phyloP scores from a whole-genome alignment of 1,284 basidiomycete species.

The Agaricales sp. region DNA sequence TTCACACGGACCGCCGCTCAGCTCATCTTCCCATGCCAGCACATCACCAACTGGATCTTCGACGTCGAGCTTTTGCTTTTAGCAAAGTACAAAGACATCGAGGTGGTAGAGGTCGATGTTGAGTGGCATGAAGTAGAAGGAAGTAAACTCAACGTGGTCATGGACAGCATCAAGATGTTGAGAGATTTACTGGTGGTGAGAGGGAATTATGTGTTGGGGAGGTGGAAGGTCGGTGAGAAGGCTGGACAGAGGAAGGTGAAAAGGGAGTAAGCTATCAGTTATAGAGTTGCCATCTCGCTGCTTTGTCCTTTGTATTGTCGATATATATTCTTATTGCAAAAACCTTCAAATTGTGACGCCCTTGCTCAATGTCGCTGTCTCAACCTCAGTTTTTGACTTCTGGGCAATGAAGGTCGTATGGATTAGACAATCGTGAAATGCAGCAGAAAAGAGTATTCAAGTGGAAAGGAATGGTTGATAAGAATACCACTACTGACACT shows the following conservation, averaged over 20 bases:
- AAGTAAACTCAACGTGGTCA: conserved; percentile 81
- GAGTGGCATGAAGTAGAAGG: conserved; percentile 90
- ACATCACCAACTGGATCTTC: conserved; percentile 87
- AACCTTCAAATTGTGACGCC: too few relatives aligned
- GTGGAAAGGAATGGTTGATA: too few relatives aligned
- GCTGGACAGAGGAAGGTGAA: not conserved
- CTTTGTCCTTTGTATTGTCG: too few relatives aligned
- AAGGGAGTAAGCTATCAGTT: not conserved
- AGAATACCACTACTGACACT: too few relatives aligned
- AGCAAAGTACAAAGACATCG: conserved; percentile 64
- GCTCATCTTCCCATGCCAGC: conserved; percentile 76
- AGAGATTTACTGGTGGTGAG: conserved; percentile 78
- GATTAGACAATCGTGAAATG: too few relatives aligned
- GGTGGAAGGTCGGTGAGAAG: conserved; percentile 27
- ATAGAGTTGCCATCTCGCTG: too few relatives aligned
- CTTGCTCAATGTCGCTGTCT: too few relatives aligned
- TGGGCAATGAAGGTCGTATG: too few relatives aligned
- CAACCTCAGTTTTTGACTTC: too few relatives aligned
- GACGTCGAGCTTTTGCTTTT: conserved; percentile 92
- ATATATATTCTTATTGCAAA: too few relatives aligned
- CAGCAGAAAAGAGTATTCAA: too few relatives aligned
- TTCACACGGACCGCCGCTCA: conserved; percentile 75
- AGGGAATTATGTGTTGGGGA: conserved; percentile 71
- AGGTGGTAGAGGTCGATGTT: conserved; percentile 79
- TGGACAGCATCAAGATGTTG: conserved; percentile 82